phyloP scores from a whole-genome alignment of 768 basidiomycete species.

The Xerocomellus chrysenteron region DNA sequence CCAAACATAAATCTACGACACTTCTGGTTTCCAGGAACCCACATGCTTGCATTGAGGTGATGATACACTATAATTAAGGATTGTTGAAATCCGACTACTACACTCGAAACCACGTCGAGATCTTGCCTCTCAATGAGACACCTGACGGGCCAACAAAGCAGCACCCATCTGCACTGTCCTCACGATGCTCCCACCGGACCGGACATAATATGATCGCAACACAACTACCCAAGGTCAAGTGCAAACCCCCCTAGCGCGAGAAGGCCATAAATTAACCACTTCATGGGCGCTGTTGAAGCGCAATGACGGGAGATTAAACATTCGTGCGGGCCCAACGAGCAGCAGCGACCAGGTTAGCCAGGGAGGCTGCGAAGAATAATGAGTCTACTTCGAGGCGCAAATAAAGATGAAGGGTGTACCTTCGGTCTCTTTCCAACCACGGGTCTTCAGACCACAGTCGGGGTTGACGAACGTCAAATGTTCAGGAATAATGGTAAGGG shows the following conservation, averaged over 20 bases:
- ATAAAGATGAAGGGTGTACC: constrained; percentile 34
- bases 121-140: constrained; percentile 28
- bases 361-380: constrained; percentile 49
- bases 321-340: constrained; percentile 91
- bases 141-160: constrained; percentile 26
- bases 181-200: constrained; percentile 19
- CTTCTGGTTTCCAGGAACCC: neutral
- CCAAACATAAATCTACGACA: neutral
- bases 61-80: constrained; percentile 43
- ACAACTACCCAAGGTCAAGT: constrained; percentile 59
- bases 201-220: constrained; percentile 31
- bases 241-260: constrained; percentile 30
- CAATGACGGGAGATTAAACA: constrained; percentile 55
- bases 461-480: constrained; percentile 92
- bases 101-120: constrained; percentile 34
- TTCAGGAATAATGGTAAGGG: constrained; percentile 78
- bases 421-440: constrained; percentile 98
- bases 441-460: constrained; percentile 98
- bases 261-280: constrained; percentile 57
- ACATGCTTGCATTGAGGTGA: constrained; percentile 10
- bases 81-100: constrained; percentile 81
- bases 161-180: constrained; percentile 17
- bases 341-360: constrained; percentile 83
- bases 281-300: constrained; percentile 93
- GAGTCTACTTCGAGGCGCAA: constrained; percentile 2